These are phyloP conservation scores for Suhomyces kilbournensis DNA, from an alignment of 805 yeast genomes.

Conservation along the genomic window DNA sequence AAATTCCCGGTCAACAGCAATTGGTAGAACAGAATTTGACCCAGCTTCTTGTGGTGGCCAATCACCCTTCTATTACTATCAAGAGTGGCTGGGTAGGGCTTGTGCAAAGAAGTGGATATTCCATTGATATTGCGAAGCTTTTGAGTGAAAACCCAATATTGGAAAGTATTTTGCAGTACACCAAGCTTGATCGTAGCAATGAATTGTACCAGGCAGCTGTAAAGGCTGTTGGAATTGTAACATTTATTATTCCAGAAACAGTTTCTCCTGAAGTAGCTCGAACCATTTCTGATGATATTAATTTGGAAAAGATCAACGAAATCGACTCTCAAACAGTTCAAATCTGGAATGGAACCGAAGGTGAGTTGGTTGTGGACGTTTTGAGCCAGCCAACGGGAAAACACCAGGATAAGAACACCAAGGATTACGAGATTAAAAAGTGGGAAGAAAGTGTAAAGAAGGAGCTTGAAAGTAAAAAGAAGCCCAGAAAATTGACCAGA, in stretches of 20 bases:
- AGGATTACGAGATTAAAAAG: conserved; percentile 78
- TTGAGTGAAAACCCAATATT: conserved; percentile 29
- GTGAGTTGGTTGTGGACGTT: conserved; percentile 65
- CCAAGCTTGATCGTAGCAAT: conserved; percentile 11
- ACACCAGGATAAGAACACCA: conserved; percentile 65
- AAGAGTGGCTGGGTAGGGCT: conserved; percentile 76
- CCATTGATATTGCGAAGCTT: conserved; percentile 60
- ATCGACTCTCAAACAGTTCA: conserved; percentile 50
- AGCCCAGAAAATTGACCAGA: conserved; percentile 60
- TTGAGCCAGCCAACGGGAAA: conserved; percentile 41
- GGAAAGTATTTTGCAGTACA: conserved; percentile 15
- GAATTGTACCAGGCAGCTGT: conserved; percentile 49
- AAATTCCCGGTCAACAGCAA: conserved; percentile 14
- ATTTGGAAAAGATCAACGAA: conserved; percentile 27
- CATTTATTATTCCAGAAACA: conserved; percentile 59
- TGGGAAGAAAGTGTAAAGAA: conserved; percentile 88
- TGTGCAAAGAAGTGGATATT: conserved; percentile 49
- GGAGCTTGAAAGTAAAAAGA: conserved; percentile 59
- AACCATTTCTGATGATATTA: conserved; percentile 44
- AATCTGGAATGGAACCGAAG: conserved; percentile 71
- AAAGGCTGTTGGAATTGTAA: conserved; percentile 34
- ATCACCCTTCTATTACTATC: conserved; percentile 25
- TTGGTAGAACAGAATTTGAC: conserved; percentile 17
- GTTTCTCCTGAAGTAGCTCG: conserved; percentile 51
- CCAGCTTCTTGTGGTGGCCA: conserved; percentile 27